These are phyloP conservation scores for Cymbidium sinense DNA, from an alignment of 106 monocot species.

Conservation along the genomic window DNA sequence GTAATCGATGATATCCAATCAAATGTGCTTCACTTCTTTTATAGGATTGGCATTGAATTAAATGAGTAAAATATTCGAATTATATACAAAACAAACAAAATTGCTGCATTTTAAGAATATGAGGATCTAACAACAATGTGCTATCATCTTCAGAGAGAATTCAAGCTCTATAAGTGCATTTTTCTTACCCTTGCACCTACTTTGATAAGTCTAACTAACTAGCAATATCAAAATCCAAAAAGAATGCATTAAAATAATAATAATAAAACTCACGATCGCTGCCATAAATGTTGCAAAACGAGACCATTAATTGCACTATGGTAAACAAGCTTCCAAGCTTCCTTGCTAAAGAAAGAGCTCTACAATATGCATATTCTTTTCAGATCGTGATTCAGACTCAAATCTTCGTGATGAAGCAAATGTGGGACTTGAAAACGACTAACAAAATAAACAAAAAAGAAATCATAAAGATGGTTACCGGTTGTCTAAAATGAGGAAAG, in stretches of 20 bases:
- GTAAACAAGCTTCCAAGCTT: constrained; percentile 92
- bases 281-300: constrained; percentile 90
- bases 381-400: constrained; percentile 43
- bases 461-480: neutral
- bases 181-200: neutral
- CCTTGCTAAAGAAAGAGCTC: constrained; percentile 54
- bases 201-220: too few relatives aligned
- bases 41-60: neutral
- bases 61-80: neutral
- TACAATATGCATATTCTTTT: constrained; percentile 89
- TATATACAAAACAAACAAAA: neutral
- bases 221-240: neutral
- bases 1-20: neutral
- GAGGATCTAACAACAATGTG: neutral
- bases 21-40: neutral
- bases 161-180: neutral
- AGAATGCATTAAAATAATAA: neutral
- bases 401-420: constrained; percentile 41
- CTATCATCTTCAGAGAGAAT: neutral
- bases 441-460: constrained; percentile 6
- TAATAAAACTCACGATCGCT: constrained; percentile 55
- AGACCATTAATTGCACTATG: constrained; percentile 74
- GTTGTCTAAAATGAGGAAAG: neutral
- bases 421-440: constrained; percentile 73
- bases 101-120: neutral